A percentile compares a stretch with the other conserved stretches of the same genome.
These are phyloP conservation scores for Colletotrichum orchidophilum DNA, from an alignment of 2,329 filamentous ascomycete species.

Conservation along the genomic window DNA sequence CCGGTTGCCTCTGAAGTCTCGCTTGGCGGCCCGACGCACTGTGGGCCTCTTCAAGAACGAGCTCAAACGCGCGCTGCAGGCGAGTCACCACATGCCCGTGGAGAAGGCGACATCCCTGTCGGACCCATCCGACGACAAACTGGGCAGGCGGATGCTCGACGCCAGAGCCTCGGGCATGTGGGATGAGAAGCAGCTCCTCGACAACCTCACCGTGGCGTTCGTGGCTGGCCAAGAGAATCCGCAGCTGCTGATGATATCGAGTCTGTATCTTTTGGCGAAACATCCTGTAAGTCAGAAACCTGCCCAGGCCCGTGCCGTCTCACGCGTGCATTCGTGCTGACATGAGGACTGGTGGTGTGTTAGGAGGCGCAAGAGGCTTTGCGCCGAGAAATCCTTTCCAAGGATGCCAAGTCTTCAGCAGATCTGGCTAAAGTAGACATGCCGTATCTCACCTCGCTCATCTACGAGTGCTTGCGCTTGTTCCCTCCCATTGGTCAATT, in stretches of 20 bases:
- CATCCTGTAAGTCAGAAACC: conserved; percentile 37
- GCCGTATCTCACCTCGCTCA: conserved; percentile 52
- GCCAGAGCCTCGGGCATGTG: conserved; percentile 37
- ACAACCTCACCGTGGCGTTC: conserved; percentile 51
- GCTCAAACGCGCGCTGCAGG: conserved; percentile 35
- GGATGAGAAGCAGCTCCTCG: conserved; percentile 47
- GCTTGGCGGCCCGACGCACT: conserved; percentile 38
- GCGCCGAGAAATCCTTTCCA: conserved; percentile 42
- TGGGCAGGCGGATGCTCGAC: conserved; percentile 37
- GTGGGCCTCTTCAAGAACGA: conserved; percentile 40
- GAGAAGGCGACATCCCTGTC: conserved; percentile 10
- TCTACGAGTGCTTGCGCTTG: conserved; percentile 57
- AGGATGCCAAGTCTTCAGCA: conserved; percentile 18
- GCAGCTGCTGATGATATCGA: conserved; percentile 47
- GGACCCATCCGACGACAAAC: not conserved
- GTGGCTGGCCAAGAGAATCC: conserved; percentile 54
- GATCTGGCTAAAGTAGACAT: conserved; percentile 42
- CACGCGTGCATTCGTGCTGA: not conserved
- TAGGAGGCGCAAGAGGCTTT: conserved; percentile 43
- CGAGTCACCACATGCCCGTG: not conserved
- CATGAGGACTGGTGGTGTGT: not conserved
- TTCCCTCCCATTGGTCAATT: conserved; percentile 60
- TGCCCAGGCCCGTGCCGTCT: not conserved
- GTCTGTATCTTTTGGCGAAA: conserved; percentile 48
- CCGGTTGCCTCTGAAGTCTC: conserved; percentile 39